phyloP scores from a whole-genome alignment of 768 basidiomycete genomes.

The Dentipellis fragilis region DNA sequence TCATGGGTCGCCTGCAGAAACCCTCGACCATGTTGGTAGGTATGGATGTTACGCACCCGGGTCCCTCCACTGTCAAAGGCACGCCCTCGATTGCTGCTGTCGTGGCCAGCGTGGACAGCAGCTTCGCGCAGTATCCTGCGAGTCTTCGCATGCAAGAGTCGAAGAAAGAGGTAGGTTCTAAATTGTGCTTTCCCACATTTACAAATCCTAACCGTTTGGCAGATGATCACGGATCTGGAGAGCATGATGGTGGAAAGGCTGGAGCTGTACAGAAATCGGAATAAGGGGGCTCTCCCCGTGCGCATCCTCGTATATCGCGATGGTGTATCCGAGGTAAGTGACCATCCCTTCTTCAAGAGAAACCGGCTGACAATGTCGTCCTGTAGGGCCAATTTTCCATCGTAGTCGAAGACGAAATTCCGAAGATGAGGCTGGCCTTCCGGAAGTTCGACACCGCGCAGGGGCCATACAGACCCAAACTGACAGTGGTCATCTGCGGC shows the following conservation, averaged over 20 bases:
- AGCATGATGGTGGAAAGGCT: conserved; percentile 41
- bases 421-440: conserved; percentile 34
- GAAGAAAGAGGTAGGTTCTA: conserved; percentile 58
- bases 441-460: conserved; percentile 26
- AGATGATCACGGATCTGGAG: conserved; percentile 40
- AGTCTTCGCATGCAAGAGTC: conserved; percentile 40
- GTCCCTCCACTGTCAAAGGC: conserved; percentile 52
- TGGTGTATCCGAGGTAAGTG: conserved; percentile 66
- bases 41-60: conserved; percentile 71
- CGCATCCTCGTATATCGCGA: conserved; percentile 53
- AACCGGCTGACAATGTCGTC: background rate
- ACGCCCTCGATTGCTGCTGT: conserved; percentile 48
- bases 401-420: conserved; percentile 34
- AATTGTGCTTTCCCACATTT: background rate
- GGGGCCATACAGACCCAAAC: conserved; percentile 31
- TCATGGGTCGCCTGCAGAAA: conserved; percentile 26
- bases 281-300: conserved; percentile 27
- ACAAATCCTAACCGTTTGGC: background rate
- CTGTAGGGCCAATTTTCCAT: conserved; percentile 37
- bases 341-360: background rate
- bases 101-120: conserved; percentile 36
- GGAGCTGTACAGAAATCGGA: conserved; percentile 27
- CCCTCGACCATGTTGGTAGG: conserved; percentile 44
- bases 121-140: conserved; percentile 40
- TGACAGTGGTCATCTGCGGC: conserved; percentile 46